Conservation (phyloP, 73 alveolate genomes). For the Paramecium sexaurelia region DNA sequence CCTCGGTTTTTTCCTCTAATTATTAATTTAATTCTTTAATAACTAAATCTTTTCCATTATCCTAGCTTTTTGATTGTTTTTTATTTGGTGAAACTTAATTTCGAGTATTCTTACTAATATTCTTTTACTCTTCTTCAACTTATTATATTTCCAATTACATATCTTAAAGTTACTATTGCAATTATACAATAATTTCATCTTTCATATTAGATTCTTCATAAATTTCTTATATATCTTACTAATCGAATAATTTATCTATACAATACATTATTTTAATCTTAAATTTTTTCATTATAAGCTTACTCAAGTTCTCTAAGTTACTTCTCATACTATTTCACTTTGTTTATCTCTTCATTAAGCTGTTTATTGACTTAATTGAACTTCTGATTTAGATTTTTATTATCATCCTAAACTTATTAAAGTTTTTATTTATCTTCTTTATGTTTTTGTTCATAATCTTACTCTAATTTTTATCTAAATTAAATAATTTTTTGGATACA, state of each 20-base stretch:
- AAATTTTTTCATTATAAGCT: background rate
- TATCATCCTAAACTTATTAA: background rate
- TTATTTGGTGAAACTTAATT: background rate
- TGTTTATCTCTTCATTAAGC: background rate
- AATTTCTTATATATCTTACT: conserved; percentile 40
- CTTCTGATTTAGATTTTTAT: background rate
- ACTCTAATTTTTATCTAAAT: background rate
- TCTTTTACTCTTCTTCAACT: background rate
- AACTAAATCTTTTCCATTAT: background rate
- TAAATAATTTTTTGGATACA: background rate
- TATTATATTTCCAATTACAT: background rate
- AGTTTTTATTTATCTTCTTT: background rate
- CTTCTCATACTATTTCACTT: background rate
- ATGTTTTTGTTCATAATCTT: conserved; percentile 45
- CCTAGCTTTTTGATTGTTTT: background rate
- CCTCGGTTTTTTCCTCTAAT: conserved; percentile 36
- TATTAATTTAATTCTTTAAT: background rate
- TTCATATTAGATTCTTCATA: conserved; percentile 51
- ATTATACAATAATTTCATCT: conserved; percentile 34
- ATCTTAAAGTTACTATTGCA: background rate
- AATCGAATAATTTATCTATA: background rate
- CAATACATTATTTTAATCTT: background rate
- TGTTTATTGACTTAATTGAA: background rate
- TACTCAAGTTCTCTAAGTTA: background rate
- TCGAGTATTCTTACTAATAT: background rate